These are phyloP conservation scores for Nidularia pulvinata DNA, from an alignment of 768 basidiomycete genomes.

Conservation along the genomic window DNA sequence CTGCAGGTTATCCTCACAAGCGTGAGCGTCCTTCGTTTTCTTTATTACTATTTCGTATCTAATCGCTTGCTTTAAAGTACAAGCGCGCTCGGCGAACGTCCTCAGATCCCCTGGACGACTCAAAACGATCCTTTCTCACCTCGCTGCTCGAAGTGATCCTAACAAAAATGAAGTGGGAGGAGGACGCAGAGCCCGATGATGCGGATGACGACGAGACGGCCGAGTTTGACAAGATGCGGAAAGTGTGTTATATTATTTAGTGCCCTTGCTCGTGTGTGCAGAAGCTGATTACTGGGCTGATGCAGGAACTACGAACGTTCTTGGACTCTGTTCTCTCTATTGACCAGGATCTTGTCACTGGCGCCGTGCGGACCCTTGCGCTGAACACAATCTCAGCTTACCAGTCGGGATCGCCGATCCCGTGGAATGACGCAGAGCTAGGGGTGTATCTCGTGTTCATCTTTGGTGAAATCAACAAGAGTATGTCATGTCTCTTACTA, in stretches of 20 bases:
- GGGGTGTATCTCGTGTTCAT: constrained; percentile 93
- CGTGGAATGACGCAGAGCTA: constrained; percentile 94
- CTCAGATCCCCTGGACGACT: constrained; percentile 58
- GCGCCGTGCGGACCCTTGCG: constrained; percentile 72
- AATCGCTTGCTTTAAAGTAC: constrained; percentile 49
- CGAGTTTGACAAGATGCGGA: constrained; percentile 84
- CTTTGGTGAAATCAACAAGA: constrained; percentile 91
- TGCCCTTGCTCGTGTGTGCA: not conserved
- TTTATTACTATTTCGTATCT: not conserved
- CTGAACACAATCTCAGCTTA: constrained; percentile 75
- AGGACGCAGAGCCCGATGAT: constrained; percentile 76
- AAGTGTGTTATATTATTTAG: constrained; percentile 42
- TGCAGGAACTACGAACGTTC: constrained; percentile 81
- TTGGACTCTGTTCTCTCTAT: constrained; percentile 87
- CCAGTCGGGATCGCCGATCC: constrained; percentile 57
- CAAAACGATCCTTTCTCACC: constrained; percentile 74
- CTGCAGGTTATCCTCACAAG: constrained; percentile 71
- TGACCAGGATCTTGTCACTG: constrained; percentile 84
- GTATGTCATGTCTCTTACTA: constrained; percentile 37
- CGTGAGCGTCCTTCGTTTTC: constrained; percentile 42
- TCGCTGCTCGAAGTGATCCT: constrained; percentile 80
- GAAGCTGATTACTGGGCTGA: not conserved
- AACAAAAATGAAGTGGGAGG: constrained; percentile 91
- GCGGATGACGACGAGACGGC: constrained; percentile 86
- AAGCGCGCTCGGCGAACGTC: constrained; percentile 71